Evolutionary conservation across 768 basidiomycete genomes (phyloP).

Genomic region (Phylloporus arenicola): DNA sequence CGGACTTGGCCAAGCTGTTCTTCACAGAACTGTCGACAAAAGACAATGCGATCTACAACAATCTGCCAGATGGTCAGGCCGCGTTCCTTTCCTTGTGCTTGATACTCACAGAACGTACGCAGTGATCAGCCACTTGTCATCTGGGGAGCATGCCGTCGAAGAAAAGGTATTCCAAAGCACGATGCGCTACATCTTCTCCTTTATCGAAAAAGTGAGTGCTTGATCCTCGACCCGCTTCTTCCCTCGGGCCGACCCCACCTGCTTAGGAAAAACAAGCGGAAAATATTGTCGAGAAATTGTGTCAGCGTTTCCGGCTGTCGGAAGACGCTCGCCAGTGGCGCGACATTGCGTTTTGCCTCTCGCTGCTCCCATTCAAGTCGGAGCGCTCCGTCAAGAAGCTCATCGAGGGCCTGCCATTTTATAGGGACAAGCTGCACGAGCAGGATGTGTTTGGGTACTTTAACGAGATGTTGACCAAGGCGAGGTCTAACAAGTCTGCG

Average conservation of each 20-base stretch:
- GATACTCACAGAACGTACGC: conserved; percentile 1
- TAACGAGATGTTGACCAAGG: conserved; percentile 88
- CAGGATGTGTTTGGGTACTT: conserved; percentile 74
- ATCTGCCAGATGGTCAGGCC: conserved; percentile 82
- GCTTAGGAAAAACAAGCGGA: conserved; percentile 96
- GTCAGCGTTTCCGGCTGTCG: conserved; percentile 86
- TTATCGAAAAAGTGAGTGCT: conserved; percentile 83
- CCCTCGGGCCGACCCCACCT: background rate
- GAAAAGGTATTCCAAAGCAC: conserved; percentile 91
- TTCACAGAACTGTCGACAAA: conserved; percentile 95
- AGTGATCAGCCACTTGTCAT: conserved; percentile 94
- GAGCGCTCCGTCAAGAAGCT: conserved; percentile 95
- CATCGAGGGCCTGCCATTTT: conserved; percentile 86
- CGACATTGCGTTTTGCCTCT: conserved; percentile 93
- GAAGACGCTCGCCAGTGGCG: conserved; percentile 94
- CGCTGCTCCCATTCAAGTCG: conserved; percentile 93
- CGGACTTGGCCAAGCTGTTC: conserved; percentile 96
- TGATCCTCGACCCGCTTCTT: background rate
- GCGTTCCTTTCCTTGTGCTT: background rate
- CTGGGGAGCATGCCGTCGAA: conserved; percentile 86
- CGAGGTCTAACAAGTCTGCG: conserved; percentile 82
- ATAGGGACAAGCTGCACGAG: conserved; percentile 95
- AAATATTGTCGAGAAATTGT: conserved; percentile 94
- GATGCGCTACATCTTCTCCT: conserved; percentile 91
- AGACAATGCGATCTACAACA: conserved; percentile 99